Conservation (phyloP, 1,139 yeast genomes). For the Zygosaccharomyces sapae region DNA sequence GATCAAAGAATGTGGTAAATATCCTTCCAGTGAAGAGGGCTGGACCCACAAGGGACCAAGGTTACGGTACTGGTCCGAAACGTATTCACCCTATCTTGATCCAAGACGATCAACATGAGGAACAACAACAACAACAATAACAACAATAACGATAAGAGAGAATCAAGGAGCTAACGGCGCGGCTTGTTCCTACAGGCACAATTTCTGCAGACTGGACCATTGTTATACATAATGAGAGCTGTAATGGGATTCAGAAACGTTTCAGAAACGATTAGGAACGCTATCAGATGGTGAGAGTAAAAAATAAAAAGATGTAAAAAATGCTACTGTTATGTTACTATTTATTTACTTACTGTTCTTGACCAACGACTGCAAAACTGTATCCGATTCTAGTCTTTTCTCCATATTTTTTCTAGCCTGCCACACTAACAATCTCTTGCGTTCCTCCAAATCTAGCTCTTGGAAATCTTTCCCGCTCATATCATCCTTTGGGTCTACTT, state of each 20-base stretch:
- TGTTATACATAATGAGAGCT: background rate
- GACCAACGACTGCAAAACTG: slow-evolving; percentile 7
- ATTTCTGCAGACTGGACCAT: background rate
- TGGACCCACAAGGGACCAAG: slow-evolving; percentile 1
- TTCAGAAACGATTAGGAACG: slow-evolving; percentile 1
- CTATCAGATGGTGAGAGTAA: background rate
- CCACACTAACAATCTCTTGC: slow-evolving; percentile 34
- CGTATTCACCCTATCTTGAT: slow-evolving; percentile 1
- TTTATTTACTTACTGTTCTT: background rate
- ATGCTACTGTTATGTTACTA: background rate
- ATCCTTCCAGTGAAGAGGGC: slow-evolving; percentile 24
- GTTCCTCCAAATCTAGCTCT: slow-evolving; percentile 28
- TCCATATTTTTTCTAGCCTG: slow-evolving; percentile 34
- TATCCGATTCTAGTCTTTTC: slow-evolving; percentile 22
- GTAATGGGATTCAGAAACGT: background rate
- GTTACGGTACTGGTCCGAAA: background rate
- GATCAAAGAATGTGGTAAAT: slow-evolving; percentile 16
- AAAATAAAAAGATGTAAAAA: background rate
- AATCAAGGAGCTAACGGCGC: background rate
- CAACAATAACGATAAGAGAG: no score
- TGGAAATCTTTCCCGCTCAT: slow-evolving; percentile 18
- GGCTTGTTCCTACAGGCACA: background rate
- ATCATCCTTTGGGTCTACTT: slow-evolving; percentile 26
- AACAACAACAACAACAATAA: background rate
- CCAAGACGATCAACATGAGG: background rate